Evolutionary conservation across 2,329 filamentous ascomycete genomes (phyloP).

Genomic region (Aspergillus persii): DNA sequence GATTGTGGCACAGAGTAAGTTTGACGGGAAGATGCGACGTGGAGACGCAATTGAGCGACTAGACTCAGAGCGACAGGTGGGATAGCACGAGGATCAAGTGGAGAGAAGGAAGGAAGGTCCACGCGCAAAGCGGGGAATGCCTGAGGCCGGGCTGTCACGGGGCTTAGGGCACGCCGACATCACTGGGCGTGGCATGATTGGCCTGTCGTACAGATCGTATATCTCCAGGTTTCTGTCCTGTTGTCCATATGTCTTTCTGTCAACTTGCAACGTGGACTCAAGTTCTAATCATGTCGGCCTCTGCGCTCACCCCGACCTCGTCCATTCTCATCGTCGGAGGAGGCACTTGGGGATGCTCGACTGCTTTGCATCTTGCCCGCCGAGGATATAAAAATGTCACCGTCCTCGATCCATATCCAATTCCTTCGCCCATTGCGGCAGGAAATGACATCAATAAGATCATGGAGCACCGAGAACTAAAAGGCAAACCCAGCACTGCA

Average conservation of each 20-base stretch:
- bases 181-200: neutral
- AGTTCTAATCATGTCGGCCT: neutral
- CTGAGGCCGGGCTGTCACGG: too few species aligned
- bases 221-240: too few species aligned
- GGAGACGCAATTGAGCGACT: neutral
- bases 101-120: neutral
- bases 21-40: neutral
- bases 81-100: too few species aligned
- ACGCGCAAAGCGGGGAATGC: neutral
- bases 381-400: conserved; percentile 48
- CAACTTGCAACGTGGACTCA: too few species aligned
- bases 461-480: conserved; percentile 41
- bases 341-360: conserved; percentile 49
- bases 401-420: conserved; percentile 47
- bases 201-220: too few species aligned
- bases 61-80: too few species aligned
- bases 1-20: neutral
- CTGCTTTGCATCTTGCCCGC: conserved; percentile 46
- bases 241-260: too few species aligned
- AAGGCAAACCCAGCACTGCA: conserved; percentile 12
- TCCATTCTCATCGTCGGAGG: conserved; percentile 49
- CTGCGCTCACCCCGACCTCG: conserved; percentile 8
- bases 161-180: neutral
- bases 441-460: conserved; percentile 52
- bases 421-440: conserved; percentile 48